These are phyloP conservation scores for Blepharisma japonicum DNA, from an alignment of 73 alveolate species.

Conservation along the genomic window DNA sequence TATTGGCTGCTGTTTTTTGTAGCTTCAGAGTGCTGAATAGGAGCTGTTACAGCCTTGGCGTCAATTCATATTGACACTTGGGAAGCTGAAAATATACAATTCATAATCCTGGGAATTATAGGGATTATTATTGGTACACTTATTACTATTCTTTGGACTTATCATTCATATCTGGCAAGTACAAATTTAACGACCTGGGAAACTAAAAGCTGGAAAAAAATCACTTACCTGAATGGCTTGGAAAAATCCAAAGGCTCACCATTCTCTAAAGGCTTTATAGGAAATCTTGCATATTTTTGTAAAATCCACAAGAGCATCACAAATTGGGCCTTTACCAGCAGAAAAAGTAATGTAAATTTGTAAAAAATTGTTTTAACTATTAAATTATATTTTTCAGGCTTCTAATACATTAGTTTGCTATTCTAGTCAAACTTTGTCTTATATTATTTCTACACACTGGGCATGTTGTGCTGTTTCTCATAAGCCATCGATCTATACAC, in stretches of 20 bases:
- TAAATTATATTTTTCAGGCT: too few species aligned
- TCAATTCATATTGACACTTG: not conserved
- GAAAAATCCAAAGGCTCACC: slow-evolving; percentile 46
- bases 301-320: too few species aligned
- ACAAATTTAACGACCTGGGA: slow-evolving; percentile 68
- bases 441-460: too few species aligned
- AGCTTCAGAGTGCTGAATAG: slow-evolving; percentile 25
- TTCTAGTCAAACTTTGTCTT: too few species aligned
- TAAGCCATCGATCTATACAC: too few species aligned
- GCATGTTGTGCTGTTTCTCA: too few species aligned
- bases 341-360: too few species aligned
- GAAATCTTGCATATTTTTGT: slow-evolving; percentile 24
- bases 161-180: slow-evolving; percentile 39
- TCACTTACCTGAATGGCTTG: slow-evolving; percentile 43
- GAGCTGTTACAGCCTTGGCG: slow-evolving; percentile 12
- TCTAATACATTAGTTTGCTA: too few species aligned
- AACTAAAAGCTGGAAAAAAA: slow-evolving; percentile 48
- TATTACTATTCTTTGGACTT: slow-evolving; percentile 33
- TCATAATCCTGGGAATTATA: not conserved
- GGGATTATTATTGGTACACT: not conserved
- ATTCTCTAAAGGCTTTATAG: slow-evolving; percentile 38
- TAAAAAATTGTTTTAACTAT: too few species aligned
- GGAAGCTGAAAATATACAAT: not conserved
- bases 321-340: too few species aligned
- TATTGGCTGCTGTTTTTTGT: slow-evolving; percentile 4